Base-by-base conservation (phyloP, 2,329 filamentous ascomycete species). In the Ophiostoma fasciatum region DNA sequence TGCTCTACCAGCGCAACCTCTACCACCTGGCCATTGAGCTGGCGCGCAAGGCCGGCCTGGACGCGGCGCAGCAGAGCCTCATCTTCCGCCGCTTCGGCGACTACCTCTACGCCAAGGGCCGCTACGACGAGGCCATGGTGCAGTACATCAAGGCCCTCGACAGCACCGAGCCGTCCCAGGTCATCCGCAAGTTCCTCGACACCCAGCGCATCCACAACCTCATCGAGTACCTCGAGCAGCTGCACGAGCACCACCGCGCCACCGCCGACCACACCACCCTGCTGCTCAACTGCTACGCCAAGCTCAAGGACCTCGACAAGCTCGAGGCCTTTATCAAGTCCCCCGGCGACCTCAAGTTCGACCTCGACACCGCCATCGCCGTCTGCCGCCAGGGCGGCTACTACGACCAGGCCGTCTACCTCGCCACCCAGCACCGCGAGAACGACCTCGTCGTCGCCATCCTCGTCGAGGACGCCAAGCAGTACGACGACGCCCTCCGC, bases 331-430 rank as follows among this genome's bases (percentile, higher is more conserved):
- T 98, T 47, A 98, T 98, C 59, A 93, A 93, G 52, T 87, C 85
- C 20, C 87, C 88, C 0, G 85, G 82, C 3, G 87, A 94, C 48
- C 69, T 94, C 28, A 94, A 92, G 50, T 98, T 98, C 50, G 90
- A 98, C 53, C 66, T 96, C 3, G 90, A 98, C 46, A 98, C 90
- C 1, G 90, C 90, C 12, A 98, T 98, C 44, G 75, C 80, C 2
- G 94, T 98, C 85, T 98, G 90, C 51, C 74, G 92, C 20, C 90
- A 98, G 59, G 90, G 88, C 10, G 88, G 90, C 1, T 98, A 98
- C 56, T 93, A 79, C 49, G 87, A 96, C 41, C 92, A 98, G 61
- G 90, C 90, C 12, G 90, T 88, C 4, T 98, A 93, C 49, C 68
- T 98, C 26, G 90, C 92, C 7, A 82, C 85, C 40, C 88, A 94